A percentile compares a stretch with the other conserved stretches of the same genome.
phyloP scores from a whole-genome alignment of 345 rosid genomes.

The Lepidium didymum region DNA sequence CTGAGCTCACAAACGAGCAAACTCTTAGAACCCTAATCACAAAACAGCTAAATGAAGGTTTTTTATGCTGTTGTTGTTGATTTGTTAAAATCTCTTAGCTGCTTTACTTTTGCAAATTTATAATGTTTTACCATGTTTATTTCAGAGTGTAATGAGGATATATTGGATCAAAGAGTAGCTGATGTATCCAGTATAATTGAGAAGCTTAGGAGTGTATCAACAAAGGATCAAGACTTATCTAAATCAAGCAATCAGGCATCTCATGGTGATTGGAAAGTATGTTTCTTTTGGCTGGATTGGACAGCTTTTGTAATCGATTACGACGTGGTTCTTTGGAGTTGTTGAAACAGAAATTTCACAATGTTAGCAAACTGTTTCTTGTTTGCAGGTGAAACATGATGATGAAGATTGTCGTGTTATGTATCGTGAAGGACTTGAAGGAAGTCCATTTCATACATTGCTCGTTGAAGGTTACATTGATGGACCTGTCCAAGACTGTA shows the following conservation, averaged over 20 bases:
- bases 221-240: conserved; percentile 31
- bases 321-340: neutral
- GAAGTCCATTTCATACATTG: conserved; percentile 70
- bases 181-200: conserved; percentile 64
- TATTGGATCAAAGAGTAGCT: conserved; percentile 47
- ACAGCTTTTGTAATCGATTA: neutral
- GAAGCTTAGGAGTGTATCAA: conserved; percentile 79
- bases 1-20: conserved; percentile 50
- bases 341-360: neutral
- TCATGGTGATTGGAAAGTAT: conserved; percentile 80
- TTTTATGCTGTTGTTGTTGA: neutral
- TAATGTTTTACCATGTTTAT: neutral
- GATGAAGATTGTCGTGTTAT: conserved; percentile 79
- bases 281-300: neutral
- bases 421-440: conserved; percentile 88
- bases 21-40: conserved; percentile 48
- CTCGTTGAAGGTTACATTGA: conserved; percentile 95
- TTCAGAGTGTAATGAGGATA: conserved; percentile 45
- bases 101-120: neutral
- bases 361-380: conserved; percentile 2
- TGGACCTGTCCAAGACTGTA: conserved; percentile 80
- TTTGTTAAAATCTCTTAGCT: neutral
- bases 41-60: conserved; percentile 60
- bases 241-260: conserved; percentile 35
- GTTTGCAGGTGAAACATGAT: conserved; percentile 62